Conservation (phyloP, 352 stramenopile genomes). For the Phytophthora syringae region DNA sequence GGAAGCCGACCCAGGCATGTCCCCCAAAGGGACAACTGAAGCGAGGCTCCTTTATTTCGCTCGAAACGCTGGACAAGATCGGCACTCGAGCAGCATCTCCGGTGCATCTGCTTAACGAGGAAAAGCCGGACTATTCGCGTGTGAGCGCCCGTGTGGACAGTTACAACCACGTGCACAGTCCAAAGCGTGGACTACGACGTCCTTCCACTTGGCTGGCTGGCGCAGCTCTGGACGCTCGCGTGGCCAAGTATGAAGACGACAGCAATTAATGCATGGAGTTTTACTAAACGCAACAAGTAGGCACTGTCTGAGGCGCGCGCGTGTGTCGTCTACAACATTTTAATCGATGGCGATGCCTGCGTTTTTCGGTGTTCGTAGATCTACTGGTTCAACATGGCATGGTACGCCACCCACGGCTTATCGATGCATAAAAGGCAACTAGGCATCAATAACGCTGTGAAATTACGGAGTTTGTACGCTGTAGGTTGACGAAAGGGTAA, state of each 20-base stretch:
- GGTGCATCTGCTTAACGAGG: slow-evolving; percentile 67
- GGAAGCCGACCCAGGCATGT: slow-evolving; percentile 57
- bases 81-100: slow-evolving; percentile 73
- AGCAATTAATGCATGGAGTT: neutral
- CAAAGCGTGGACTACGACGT: slow-evolving; percentile 52
- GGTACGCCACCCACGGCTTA: no score
- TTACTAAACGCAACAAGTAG: no score
- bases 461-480: no score
- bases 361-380: slow-evolving; percentile 3
- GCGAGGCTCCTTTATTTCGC: slow-evolving; percentile 53
- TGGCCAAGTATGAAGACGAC: slow-evolving; percentile 24
- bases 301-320: slow-evolving; percentile 13
- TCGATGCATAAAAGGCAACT: no score
- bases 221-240: slow-evolving; percentile 31
- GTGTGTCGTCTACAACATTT: slow-evolving; percentile 6
- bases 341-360: slow-evolving; percentile 16
- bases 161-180: slow-evolving; percentile 62
- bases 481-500: slow-evolving; percentile 2
- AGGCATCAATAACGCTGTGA: no score
- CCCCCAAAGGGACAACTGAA: slow-evolving; percentile 60
- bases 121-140: slow-evolving; percentile 61
- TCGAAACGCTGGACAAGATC: slow-evolving; percentile 83
- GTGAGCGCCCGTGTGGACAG: slow-evolving; percentile 62
- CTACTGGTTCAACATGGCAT: no score
- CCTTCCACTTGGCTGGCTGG: slow-evolving; percentile 62